Evolutionary conservation across 768 basidiomycete genomes (phyloP).

Genomic region (Dioszegia aurantiaca): DNA sequence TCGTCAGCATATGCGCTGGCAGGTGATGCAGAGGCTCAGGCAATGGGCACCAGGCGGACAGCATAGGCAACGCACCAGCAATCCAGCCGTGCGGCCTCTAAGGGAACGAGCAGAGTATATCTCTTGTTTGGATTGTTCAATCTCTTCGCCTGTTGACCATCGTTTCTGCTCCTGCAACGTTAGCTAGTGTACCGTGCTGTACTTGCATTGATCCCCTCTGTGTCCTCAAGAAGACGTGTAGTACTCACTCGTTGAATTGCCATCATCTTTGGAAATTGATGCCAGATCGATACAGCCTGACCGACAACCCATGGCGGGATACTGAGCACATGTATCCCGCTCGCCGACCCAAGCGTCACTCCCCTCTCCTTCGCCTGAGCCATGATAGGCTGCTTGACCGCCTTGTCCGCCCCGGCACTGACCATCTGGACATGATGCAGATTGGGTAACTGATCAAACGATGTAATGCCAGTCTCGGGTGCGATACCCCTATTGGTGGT

Average conservation of each 20-base stretch:
- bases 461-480: conserved; percentile 16
- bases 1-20: neutral
- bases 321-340: conserved; percentile 46
- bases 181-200: neutral
- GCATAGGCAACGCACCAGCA: conserved; percentile 34
- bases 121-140: conserved; percentile 17
- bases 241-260: conserved; percentile 26
- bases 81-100: conserved; percentile 40
- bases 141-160: conserved; percentile 33
- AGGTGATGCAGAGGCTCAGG: no score
- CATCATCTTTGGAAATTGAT: conserved; percentile 38
- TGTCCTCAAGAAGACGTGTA: neutral
- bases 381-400: conserved; percentile 6
- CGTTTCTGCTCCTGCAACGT: conserved; percentile 23
- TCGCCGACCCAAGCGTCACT: conserved; percentile 41
- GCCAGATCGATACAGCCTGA: conserved; percentile 31
- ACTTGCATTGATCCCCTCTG: no score
- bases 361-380: conserved; percentile 8
- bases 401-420: conserved; percentile 36
- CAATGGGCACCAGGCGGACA: no score
- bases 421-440: conserved; percentile 42
- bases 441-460: conserved; percentile 28
- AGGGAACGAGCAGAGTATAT: conserved; percentile 32
- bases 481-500: conserved; percentile 24
- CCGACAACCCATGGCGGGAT: conserved; percentile 46